Evolutionary conservation across 1,284 basidiomycete genomes (phyloP), one percentile per base, ranked within the genome.

Genomic region (Marasmius fiardii): DNA sequence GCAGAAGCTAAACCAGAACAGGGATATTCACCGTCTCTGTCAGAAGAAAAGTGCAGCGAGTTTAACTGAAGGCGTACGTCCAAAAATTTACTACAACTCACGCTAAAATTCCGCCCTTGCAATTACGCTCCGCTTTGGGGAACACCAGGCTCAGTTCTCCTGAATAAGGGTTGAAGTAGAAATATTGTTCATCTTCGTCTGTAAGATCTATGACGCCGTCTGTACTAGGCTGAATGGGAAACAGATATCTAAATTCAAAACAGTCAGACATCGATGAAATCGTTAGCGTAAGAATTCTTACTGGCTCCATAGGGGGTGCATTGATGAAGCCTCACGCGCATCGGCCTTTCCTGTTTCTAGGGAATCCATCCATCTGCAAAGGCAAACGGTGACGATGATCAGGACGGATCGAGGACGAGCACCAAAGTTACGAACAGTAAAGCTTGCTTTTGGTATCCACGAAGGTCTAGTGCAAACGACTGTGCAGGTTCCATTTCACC

Each of bases 261-360:
- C 37, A 51, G 35, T 49, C 61, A 23, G 63, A 56, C n/a, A 49
- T 49, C 51, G n/a, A 24, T n/a, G 16, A 49, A 63, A 49, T 33
- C 26, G 50, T 43, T 23, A 31, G 49, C 28, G 20, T 35, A n/a
- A 20, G 14, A 16, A 31, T 8, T 72, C 84, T 68, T 71, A 97
- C 90, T 94, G 86, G 74, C 92, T 91, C 95, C 95, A 99, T 10
- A 99, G 71, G 0, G 96, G 96, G 72, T 99, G 93, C 77, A 98
- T 86, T 1, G 90, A 86, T 6, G 77, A 70, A 1, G 82, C 79
- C 62, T 92, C 85, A 50, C 92, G 82, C 18, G 88, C 86, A 51
- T 86, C 83, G 58, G 77, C 75, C 21, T 83, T 77, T 1, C 88
- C 90, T 0, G 78, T 83, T 72, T 98, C 96, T 61, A 95, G 81